Conservation (phyloP, 2,329 filamentous ascomycete species). For the Pseudogymnoascus sp. region DNA sequence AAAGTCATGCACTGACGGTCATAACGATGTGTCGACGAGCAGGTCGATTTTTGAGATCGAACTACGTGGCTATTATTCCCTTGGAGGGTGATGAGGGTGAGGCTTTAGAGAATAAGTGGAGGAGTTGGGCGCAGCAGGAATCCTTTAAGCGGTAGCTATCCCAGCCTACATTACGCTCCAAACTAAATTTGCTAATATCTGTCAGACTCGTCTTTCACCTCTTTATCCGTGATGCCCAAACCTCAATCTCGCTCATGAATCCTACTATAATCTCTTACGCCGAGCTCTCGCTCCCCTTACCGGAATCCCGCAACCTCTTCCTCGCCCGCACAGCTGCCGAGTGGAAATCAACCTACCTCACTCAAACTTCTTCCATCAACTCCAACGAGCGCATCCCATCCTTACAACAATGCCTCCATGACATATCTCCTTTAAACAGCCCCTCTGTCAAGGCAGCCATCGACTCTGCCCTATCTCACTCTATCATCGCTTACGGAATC, state of each 20-base stretch:
- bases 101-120: constrained; percentile 58
- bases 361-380: not conserved
- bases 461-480: constrained; percentile 50
- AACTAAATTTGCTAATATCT: constrained; percentile 13
- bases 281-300: constrained; percentile 60
- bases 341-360: constrained; percentile 57
- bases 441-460: constrained; percentile 33
- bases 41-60: constrained; percentile 37
- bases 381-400: constrained; percentile 13
- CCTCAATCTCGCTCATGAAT: constrained; percentile 59
- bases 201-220: constrained; percentile 55
- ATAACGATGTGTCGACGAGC: constrained; percentile 50
- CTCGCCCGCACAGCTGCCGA: constrained; percentile 54
- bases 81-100: constrained; percentile 50
- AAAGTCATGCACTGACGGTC: constrained; percentile 49
- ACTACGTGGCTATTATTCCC: constrained; percentile 46
- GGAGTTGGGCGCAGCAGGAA: constrained; percentile 56
- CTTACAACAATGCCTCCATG: constrained; percentile 15
- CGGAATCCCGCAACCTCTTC: constrained; percentile 58
- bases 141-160: constrained; percentile 52
- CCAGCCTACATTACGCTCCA: not conserved
- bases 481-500: constrained; percentile 58
- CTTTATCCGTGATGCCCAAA: constrained; percentile 59
- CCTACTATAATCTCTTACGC: constrained; percentile 62
- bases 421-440: constrained; percentile 4